Conservation (phyloP, 75 land plant genomes). For the Selaginella tamariscina region DNA sequence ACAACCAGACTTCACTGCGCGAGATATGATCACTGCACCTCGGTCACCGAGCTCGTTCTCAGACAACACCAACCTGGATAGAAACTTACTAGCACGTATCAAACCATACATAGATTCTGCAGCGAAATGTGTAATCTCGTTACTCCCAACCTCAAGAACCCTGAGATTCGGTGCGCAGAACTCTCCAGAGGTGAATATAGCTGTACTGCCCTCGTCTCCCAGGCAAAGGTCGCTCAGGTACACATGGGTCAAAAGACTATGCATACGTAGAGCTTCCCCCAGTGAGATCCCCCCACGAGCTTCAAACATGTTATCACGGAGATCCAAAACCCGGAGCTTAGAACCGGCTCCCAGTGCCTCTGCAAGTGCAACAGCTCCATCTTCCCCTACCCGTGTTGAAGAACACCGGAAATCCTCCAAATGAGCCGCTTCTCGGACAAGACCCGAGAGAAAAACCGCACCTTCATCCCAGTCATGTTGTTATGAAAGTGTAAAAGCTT, state of each 20-base stretch:
- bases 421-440: slow-evolving; percentile 41
- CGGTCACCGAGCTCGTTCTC: slow-evolving; percentile 91
- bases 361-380: slow-evolving; percentile 63
- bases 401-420: slow-evolving; percentile 59
- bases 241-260: slow-evolving; percentile 32
- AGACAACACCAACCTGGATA: slow-evolving; percentile 54
- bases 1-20: slow-evolving; percentile 49
- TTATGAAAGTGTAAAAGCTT: slow-evolving; percentile 74
- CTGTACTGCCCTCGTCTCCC: slow-evolving; percentile 69
- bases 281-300: slow-evolving; percentile 52
- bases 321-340: slow-evolving; percentile 53
- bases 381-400: slow-evolving; percentile 71
- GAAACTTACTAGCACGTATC: slow-evolving; percentile 35
- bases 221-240: slow-evolving; percentile 56
- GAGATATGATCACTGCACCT: slow-evolving; percentile 53
- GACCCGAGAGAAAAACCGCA: slow-evolving; percentile 53
- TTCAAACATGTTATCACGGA: slow-evolving; percentile 88
- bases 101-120: slow-evolving; percentile 50
- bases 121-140: slow-evolving; percentile 55
- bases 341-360: slow-evolving; percentile 43
- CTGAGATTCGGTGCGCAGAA: slow-evolving; percentile 53
- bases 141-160: slow-evolving; percentile 82
- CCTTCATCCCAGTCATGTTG: slow-evolving; percentile 98
- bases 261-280: slow-evolving; percentile 40
- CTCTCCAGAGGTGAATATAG: slow-evolving; percentile 50